Evolutionary conservation across 2,329 filamentous ascomycete genomes (phyloP), one percentile per base, ranked within the genome.

Genomic region (Arthrobotrys sinensis): DNA sequence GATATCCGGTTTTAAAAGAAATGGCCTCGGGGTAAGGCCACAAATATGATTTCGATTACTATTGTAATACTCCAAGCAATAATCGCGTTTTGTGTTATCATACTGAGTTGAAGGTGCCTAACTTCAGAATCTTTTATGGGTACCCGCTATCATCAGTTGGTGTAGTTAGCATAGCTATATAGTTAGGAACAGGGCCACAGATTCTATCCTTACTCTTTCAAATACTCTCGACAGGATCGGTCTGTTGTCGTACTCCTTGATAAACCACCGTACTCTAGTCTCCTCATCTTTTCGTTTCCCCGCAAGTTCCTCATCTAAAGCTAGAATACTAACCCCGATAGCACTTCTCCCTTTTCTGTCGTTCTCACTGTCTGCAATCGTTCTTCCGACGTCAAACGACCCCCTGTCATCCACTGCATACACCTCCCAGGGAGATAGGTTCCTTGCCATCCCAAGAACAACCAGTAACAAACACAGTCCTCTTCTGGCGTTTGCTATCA

Each of bases 171-270:
- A 45, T 32, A 60, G 21, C 36, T 1, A 45, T 50, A 28, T 4
- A 28, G 36, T 40, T 1, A 10, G 52, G n/a, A 14, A 32, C n/a
- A 4, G 10, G 32, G 24, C 8, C 21, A 40, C 34, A 1, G 2
- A 36, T n/a, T 48, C 14, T 16, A 24, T 21, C 8, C 73, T 77
- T 70, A 71, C 73, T 19, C 66, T 60, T 62, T 77, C 73, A 43
- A 77, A 77, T 12, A 77, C 73, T 11, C 73, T 66, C 14, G 73
- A 77, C 21, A 77, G 28, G 4, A 77, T 63, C 0, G 73, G 73
- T 12, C 73, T 28, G 16, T 77, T 77, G 12, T 71, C 66, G 28
- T 77, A 77, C 3, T 77, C 73, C 36, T 71, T 77, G n/a, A 77
- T 43, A 53, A 77, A 77, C 73, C 73, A 77, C 16, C 73, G 52